phyloP scores from a whole-genome alignment of 371 early-diverging fungal genomes.

The Mortierella sp. region DNA sequence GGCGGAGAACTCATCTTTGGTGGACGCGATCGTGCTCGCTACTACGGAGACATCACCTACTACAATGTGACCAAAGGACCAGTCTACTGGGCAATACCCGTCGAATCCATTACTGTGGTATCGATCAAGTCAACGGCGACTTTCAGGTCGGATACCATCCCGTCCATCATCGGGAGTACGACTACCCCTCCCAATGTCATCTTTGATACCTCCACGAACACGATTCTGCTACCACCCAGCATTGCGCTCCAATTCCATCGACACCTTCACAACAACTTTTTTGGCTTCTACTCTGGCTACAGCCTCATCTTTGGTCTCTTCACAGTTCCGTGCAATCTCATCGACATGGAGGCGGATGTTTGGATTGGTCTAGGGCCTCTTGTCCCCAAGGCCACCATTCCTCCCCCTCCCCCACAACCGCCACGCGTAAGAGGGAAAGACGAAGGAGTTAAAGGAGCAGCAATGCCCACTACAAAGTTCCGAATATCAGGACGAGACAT shows the following conservation, averaged over 20 bases:
- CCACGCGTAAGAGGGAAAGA: not conserved
- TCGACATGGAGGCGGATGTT: slow-evolving; percentile 9
- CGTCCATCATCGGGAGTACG: not conserved
- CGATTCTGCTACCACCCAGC: slow-evolving; percentile 13
- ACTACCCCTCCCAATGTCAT: slow-evolving; percentile 10
- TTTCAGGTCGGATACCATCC: too few species aligned
- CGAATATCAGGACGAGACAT: slow-evolving; percentile 16
- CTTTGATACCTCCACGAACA: slow-evolving; percentile 31
- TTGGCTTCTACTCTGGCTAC: slow-evolving; percentile 24
- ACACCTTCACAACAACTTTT: slow-evolving; percentile 16
- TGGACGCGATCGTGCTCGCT: slow-evolving; percentile 18
- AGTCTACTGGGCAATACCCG: slow-evolving; percentile 20
- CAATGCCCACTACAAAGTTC: slow-evolving; percentile 5
- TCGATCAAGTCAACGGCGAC: slow-evolving; percentile 2
- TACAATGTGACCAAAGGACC: slow-evolving; percentile 8
- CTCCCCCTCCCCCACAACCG: not conserved
- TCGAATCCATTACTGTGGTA: slow-evolving; percentile 17
- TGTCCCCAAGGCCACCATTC: not conserved
- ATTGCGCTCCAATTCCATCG: slow-evolving; percentile 18
- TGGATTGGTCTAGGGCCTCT: slow-evolving; percentile 19
- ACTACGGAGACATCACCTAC: slow-evolving; percentile 16
- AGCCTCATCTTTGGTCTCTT: slow-evolving; percentile 8
- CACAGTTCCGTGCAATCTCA: slow-evolving; percentile 22
- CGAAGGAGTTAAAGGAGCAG: not conserved
- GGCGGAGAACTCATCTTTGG: slow-evolving; percentile 25